Conservation (phyloP, 1,284 basidiomycete species). For the Cryptococcus maquisensis region DNA sequence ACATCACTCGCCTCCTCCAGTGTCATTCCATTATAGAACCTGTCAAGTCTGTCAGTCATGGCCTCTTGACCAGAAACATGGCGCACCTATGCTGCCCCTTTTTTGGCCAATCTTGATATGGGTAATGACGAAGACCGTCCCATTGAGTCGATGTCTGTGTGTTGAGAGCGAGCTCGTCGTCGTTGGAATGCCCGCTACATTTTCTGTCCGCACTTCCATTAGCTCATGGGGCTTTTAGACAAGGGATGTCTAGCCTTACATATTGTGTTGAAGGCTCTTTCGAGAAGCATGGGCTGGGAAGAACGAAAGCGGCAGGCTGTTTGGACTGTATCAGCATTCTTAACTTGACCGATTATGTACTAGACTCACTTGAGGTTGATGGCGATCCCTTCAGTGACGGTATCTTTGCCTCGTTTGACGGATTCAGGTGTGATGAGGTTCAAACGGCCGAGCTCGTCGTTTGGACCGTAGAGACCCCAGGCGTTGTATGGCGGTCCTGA, state of each 20-base stretch:
- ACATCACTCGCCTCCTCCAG: conserved; percentile 21
- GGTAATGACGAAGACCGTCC: conserved; percentile 47
- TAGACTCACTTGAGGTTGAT: conserved; percentile 32
- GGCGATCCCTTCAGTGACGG: conserved; percentile 24
- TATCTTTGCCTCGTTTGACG: conserved; percentile 23
- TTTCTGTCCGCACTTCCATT: conserved; percentile 3
- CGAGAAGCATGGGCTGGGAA: background rate
- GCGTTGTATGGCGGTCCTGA: conserved; percentile 33
- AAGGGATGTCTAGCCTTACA: background rate
- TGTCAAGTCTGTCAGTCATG: conserved; percentile 9
- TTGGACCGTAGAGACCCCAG: conserved; percentile 31
- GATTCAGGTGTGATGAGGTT: conserved; percentile 32
- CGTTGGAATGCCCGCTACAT: conserved; percentile 22
- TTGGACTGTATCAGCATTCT: background rate
- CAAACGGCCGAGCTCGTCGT: conserved; percentile 32
- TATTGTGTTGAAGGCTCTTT: background rate
- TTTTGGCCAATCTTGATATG: conserved; percentile 28
- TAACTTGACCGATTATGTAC: too few relatives aligned
- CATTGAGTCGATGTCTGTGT: conserved; percentile 49
- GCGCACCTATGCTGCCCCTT: conserved; percentile 20
- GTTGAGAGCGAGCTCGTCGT: conserved; percentile 45
- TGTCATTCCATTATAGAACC: conserved; percentile 15
- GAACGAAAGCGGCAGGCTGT: background rate
- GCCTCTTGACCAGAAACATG: conserved; percentile 17
- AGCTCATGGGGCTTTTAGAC: background rate